These are phyloP conservation scores for Pythium chondricola DNA, from an alignment of 352 stramenopile genomes.

Conservation along the genomic window DNA sequence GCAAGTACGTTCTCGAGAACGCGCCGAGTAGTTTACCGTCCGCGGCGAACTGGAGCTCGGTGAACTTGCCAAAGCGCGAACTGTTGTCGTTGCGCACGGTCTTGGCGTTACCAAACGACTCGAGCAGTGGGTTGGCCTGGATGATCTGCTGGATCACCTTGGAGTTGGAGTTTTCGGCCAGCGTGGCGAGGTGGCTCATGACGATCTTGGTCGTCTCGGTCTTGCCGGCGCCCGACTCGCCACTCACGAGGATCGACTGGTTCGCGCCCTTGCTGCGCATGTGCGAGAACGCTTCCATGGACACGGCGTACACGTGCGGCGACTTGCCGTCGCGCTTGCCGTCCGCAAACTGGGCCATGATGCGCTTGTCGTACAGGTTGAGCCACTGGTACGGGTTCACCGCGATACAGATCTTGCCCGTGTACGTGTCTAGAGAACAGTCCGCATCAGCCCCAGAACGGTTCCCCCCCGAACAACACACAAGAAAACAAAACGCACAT, in stretches of 20 bases:
- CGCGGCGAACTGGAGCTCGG: slow-evolving; percentile 73
- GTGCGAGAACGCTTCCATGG: slow-evolving; percentile 82
- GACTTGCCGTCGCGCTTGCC: slow-evolving; percentile 64
- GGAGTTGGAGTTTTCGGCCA: slow-evolving; percentile 74
- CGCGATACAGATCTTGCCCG: slow-evolving; percentile 82
- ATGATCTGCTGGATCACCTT: slow-evolving; percentile 95
- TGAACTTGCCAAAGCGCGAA: slow-evolving; percentile 85
- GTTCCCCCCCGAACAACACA: no score
- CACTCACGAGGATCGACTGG: slow-evolving; percentile 94
- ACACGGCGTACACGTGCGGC: slow-evolving; percentile 82
- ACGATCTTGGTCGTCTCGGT: slow-evolving; percentile 96
- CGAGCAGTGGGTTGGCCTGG: slow-evolving; percentile 85
- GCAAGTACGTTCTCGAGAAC: slow-evolving; percentile 83
- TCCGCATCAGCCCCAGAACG: neutral
- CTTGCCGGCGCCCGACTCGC: slow-evolving; percentile 94
- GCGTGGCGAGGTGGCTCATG: slow-evolving; percentile 89
- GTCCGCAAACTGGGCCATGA: slow-evolving; percentile 73
- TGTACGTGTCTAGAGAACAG: slow-evolving; percentile 62
- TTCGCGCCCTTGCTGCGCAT: slow-evolving; percentile 74
- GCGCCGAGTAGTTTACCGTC: slow-evolving; percentile 74
- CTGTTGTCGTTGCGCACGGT: slow-evolving; percentile 86
- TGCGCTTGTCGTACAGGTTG: slow-evolving; percentile 66
- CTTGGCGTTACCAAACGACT: slow-evolving; percentile 85
- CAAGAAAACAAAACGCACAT: slow-evolving; percentile 53
- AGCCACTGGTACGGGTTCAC: slow-evolving; percentile 88